Base-by-base conservation (phyloP, 768 basidiomycete genomes). In the Boletus rufocinnamomeus region DNA sequence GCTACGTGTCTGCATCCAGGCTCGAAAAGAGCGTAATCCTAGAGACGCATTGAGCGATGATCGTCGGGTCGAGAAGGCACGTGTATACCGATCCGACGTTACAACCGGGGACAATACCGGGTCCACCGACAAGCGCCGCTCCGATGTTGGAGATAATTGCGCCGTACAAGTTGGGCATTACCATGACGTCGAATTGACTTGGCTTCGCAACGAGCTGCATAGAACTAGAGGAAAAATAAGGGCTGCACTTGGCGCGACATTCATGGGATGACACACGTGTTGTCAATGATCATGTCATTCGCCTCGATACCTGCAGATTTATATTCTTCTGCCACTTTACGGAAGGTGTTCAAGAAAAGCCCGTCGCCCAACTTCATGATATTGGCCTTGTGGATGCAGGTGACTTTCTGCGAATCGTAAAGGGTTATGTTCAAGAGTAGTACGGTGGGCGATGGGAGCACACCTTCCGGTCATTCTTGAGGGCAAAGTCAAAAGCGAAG, bases 361-460 rank as follows among this genome's bases (percentile, higher is more conserved):
- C 97, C 97, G 70, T 98, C 97, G 74, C 96, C 96, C 67, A 98
- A 88, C 77, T 99, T 99, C 97, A 99, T 99, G 82, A 99, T 99
- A 82, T 98, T 98, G 69, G 97, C 97, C 78, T 99, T 99, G 86
- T 99, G 97, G 46, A 99, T 95, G 71, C 95, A 98, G 43, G 97
- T 99, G 65, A 99, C 96, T 90, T 96, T 98, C 94, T 96, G 66
- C 2, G 48, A 40, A 28, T 47, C 47, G 35, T 62, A n/a, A 28
- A 5, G 34, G 16, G 21, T 56, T 25, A 43, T 54, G 37, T 30
- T 25, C 2, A n/a, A 40, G 35, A 48, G 21, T 21, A 35, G 44
- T 32, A 44, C 4, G 37, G 8, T 38, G 40, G 10, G 35, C 19
- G 16, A 44, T 52, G 32, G 32, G 49, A 54, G 61, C 78, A 52